Conservation (phyloP, 345 rosid species). For the Camelina hispida region DNA sequence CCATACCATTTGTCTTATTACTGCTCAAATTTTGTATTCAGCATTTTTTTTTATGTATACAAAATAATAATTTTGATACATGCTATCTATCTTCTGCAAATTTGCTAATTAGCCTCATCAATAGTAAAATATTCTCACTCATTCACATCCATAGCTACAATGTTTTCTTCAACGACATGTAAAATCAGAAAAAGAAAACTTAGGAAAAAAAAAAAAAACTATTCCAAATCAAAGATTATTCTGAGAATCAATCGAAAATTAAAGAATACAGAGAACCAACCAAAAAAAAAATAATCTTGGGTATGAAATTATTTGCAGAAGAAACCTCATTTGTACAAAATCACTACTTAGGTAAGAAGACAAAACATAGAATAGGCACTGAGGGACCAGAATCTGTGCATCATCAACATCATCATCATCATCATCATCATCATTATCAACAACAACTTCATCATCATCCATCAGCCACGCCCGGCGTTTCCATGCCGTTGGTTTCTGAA, state of each 20-base stretch:
- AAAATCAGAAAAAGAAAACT: not conserved
- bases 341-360: constrained; percentile 31
- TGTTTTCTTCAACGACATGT: constrained; percentile 10
- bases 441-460: constrained; percentile 3
- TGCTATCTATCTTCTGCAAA: not conserved
- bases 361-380: constrained; percentile 31
- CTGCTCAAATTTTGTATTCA: constrained; percentile 24
- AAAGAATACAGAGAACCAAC: constrained; percentile 34
- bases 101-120: not conserved
- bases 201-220: not conserved
- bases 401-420: not conserved
- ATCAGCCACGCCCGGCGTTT: constrained; percentile 68
- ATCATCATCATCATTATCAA: not conserved
- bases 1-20: constrained; percentile 1
- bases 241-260: constrained; percentile 20
- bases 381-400: constrained; percentile 21
- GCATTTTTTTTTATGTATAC: not conserved
- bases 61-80: not conserved
- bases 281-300: constrained; percentile 25
- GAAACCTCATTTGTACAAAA: constrained; percentile 42
- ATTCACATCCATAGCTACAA: constrained; percentile 11
- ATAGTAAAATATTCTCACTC: not conserved
- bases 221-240: constrained; percentile 21
- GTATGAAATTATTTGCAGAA: constrained; percentile 38
- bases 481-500: constrained; percentile 84